phyloP scores from a whole-genome alignment of 2,329 filamentous ascomycete genomes.

The Venturia carpophila region DNA sequence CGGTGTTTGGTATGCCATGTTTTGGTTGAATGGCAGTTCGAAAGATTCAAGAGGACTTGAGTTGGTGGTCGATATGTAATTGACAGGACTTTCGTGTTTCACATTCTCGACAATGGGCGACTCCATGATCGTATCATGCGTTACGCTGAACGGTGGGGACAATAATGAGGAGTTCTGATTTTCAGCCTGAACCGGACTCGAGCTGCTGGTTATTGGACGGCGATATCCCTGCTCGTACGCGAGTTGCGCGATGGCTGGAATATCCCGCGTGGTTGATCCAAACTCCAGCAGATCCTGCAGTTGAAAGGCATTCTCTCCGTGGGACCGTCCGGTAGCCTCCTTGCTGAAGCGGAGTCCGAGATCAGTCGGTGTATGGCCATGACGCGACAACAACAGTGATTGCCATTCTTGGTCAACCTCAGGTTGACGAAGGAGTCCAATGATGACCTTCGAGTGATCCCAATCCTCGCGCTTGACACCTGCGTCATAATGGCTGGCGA shows the following conservation, averaged over 20 bases:
- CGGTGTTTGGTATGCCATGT: slow-evolving; percentile 15
- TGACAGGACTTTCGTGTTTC: slow-evolving; percentile 7
- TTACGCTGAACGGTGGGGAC: slow-evolving; percentile 17
- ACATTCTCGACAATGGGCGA: slow-evolving; percentile 4
- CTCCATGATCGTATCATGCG: slow-evolving; percentile 16
- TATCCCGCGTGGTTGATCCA: slow-evolving; percentile 12
- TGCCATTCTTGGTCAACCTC: slow-evolving; percentile 56
- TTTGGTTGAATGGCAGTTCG: slow-evolving; percentile 15
- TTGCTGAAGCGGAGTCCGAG: slow-evolving; percentile 40
- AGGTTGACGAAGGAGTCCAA: slow-evolving; percentile 59
- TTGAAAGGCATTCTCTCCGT: slow-evolving; percentile 17
- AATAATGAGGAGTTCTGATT: background rate
- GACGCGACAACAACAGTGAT: slow-evolving; percentile 44
- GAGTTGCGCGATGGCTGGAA: slow-evolving; percentile 15
- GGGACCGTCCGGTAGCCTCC: slow-evolving; percentile 35
- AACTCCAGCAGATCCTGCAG: slow-evolving; percentile 20
- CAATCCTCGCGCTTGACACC: slow-evolving; percentile 57
- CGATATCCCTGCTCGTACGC: slow-evolving; percentile 18
- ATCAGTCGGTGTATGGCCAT: slow-evolving; percentile 43
- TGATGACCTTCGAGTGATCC: slow-evolving; percentile 62
- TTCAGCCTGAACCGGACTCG: background rate
- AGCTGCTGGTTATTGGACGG: slow-evolving; percentile 11
- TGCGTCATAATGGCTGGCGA: slow-evolving; percentile 58
- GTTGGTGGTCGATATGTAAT: slow-evolving; percentile 10
- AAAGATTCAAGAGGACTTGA: slow-evolving; percentile 15